Evolutionary conservation across 192 early-diverging fungal species (phyloP).

Genomic region (Coemansia sp.): DNA sequence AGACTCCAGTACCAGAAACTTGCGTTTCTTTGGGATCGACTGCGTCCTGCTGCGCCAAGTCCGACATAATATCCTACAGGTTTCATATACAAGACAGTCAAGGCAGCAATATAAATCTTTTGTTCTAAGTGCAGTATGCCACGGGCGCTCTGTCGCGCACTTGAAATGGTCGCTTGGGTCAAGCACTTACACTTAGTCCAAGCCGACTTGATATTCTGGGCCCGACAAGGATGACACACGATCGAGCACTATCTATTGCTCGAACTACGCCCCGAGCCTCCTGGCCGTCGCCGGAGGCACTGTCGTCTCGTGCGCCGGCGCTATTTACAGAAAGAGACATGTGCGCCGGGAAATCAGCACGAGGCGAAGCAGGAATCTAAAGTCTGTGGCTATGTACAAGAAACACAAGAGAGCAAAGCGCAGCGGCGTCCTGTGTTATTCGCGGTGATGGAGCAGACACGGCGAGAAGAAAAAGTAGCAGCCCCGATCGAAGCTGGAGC

Average conservation of each 20-base stretch:
- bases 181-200: slow-evolving; percentile 9
- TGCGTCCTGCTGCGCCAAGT: slow-evolving; percentile 5
- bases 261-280: neutral
- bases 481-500: neutral
- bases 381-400: slow-evolving; percentile 1
- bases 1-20: neutral
- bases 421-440: neutral
- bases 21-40: neutral
- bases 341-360: neutral
- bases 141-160: no score
- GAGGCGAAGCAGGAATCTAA: neutral
- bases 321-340: slow-evolving; percentile 2
- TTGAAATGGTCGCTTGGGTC: neutral
- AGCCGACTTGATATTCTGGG: slow-evolving; percentile 6
- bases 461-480: neutral
- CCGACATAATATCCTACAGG: slow-evolving; percentile 1
- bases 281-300: neutral
- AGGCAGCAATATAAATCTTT: neutral
- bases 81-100: neutral
- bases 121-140: no score
- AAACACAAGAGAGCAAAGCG: neutral
- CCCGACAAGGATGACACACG: slow-evolving; percentile 37
- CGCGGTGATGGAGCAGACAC: neutral
- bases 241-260: slow-evolving; percentile 13
- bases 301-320: no score